Conservation (phyloP, 331 rosid genomes). For the Pyracantha coccinea region DNA sequence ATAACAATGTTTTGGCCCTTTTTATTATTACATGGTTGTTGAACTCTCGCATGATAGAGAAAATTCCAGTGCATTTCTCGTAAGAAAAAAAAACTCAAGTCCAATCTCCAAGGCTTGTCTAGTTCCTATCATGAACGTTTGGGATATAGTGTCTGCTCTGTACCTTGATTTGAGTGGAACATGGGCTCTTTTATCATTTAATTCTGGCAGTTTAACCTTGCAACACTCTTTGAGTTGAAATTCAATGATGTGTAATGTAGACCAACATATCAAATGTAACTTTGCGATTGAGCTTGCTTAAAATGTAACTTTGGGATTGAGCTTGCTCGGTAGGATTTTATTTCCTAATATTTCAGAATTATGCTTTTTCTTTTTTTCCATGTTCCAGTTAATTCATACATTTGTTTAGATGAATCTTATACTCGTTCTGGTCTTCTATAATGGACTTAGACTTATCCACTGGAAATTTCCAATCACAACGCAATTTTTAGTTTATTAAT, state of each 20-base stretch:
- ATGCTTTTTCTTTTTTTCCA: not conserved
- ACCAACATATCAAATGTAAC: not conserved
- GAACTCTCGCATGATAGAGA: not conserved
- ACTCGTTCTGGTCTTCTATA: not conserved
- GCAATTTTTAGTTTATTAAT: not conserved
- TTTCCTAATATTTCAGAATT: not conserved
- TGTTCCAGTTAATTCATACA: not conserved
- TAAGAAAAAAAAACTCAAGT: not conserved
- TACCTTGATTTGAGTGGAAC: not conserved
- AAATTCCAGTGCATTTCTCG: not conserved
- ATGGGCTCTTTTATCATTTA: not conserved
- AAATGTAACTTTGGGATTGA: not conserved
- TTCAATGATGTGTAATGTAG: not conserved
- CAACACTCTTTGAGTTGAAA: not conserved
- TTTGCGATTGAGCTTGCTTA: not conserved
- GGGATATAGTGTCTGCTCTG: not conserved
- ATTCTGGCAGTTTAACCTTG: not conserved
- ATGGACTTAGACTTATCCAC: not conserved
- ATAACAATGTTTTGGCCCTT: not conserved
- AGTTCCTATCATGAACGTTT: not conserved
- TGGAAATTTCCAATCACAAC: not conserved
- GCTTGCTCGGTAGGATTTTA: not conserved
- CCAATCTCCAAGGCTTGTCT: not conserved
- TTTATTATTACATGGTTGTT: not conserved
- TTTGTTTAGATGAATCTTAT: not conserved